These are phyloP conservation scores for Chondrus crispus DNA, from an alignment of 23 red algal genomes.

Conservation along the genomic window DNA sequence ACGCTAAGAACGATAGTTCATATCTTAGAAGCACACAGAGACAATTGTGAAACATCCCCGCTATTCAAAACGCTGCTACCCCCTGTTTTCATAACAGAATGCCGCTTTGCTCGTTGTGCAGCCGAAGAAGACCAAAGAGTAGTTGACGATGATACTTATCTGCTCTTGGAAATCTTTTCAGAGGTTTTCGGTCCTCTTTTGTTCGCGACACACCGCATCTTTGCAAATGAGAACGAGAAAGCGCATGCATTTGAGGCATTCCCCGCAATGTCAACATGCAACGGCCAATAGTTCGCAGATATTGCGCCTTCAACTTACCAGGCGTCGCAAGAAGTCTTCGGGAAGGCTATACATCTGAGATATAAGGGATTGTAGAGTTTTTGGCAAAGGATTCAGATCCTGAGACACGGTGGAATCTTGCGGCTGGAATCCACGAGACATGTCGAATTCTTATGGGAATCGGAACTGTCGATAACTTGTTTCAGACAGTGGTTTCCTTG, in stretches of 20 bases:
- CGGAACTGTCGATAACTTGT: neutral
- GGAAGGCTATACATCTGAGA: constrained; percentile 2
- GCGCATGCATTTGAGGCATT: neutral
- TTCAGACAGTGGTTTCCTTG: neutral
- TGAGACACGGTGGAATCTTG: constrained; percentile 54
- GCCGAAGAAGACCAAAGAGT: constrained; percentile 56
- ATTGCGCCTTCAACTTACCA: constrained; percentile 53
- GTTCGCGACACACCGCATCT: neutral
- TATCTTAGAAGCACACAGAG: constrained; percentile 36
- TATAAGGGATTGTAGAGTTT: neutral
- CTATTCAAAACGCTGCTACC: constrained; percentile 53
- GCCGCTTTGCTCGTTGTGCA: constrained; percentile 4
- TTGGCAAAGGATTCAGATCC: constrained; percentile 18
- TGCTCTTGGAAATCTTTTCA: constrained; percentile 67
- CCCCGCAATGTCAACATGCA: constrained; percentile 16
- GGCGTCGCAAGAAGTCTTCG: constrained; percentile 19
- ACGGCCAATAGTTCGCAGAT: constrained; percentile 47
- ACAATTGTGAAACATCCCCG: constrained; percentile 1
- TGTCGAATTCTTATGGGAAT: neutral
- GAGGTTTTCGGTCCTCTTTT: constrained; percentile 74
- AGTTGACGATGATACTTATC: constrained; percentile 65
- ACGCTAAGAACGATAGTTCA: constrained; percentile 45
- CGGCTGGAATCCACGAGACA: constrained; percentile 41
- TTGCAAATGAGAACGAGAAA: neutral
- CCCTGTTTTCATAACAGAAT: constrained; percentile 15